Percentiles rank a stretch among this genome's conserved stretches.
phyloP scores from a whole-genome alignment of 2,329 filamentous ascomycete genomes.

The Zasmidium citrigriseum region DNA sequence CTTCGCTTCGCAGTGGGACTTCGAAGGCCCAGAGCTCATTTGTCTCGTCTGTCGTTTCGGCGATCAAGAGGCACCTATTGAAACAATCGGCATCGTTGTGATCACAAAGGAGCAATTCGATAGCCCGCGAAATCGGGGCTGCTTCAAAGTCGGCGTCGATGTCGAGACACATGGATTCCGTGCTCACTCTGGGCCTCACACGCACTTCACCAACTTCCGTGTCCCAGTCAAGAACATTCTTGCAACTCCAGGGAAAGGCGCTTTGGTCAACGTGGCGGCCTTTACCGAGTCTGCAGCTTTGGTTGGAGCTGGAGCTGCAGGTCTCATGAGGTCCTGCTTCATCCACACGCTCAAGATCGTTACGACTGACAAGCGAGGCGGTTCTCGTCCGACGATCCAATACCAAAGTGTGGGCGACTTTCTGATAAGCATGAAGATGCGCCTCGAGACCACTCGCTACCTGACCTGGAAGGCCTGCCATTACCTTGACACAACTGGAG shows the following conservation, averaged over 20 bases:
- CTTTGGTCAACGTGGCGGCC: neutral
- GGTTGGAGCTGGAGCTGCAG: neutral
- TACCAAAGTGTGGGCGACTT: neutral
- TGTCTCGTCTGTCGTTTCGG: neutral
- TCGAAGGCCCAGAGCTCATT: neutral
- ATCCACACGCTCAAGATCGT: neutral
- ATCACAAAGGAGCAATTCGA: neutral
- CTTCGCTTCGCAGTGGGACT: neutral
- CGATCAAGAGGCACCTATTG: neutral
- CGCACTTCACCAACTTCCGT: neutral
- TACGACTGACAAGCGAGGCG: neutral
- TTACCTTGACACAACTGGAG: conserved; percentile 1
- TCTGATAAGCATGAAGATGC: conserved; percentile 3
- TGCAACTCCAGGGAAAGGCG: neutral
- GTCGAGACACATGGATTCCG: neutral
- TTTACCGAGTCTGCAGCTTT: neutral
- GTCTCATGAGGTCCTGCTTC: neutral
- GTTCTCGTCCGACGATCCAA: neutral
- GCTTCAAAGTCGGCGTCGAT: neutral
- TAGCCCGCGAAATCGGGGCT: neutral
- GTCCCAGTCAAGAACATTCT: neutral
- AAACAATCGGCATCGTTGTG: neutral
- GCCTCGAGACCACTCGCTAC: conserved; percentile 1
- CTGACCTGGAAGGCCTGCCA: conserved; percentile 3
- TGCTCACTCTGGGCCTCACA: neutral